Conservation (phyloP, 345 rosid species). For the Populus tremula region DNA sequence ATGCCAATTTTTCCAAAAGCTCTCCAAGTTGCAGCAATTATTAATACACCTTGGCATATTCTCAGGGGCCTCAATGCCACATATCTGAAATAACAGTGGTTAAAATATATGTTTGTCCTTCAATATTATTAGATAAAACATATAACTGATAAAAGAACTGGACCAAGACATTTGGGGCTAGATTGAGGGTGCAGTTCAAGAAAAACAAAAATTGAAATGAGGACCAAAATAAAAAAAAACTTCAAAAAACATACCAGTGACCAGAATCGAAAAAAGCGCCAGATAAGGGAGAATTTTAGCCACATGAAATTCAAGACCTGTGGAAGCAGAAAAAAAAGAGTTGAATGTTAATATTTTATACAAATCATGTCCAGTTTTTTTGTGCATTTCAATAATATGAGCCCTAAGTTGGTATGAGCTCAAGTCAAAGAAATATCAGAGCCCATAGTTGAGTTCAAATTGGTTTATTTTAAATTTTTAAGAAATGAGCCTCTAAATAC, state of each 20-base stretch:
- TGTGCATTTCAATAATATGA: too few species aligned
- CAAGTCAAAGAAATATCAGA: too few species aligned
- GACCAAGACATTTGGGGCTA: not conserved
- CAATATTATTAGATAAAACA: constrained; percentile 6
- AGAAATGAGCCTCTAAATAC: not conserved
- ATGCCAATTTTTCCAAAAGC: constrained; percentile 98
- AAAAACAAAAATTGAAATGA: not conserved
- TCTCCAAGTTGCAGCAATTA: constrained; percentile 83
- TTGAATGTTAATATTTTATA: not conserved
- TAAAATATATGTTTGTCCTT: not conserved
- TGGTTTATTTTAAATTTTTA: not conserved
- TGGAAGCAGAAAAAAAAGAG: constrained; percentile 17
- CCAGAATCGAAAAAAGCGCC: constrained; percentile 97
- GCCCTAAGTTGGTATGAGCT: too few species aligned
- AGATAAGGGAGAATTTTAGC: constrained; percentile 85
- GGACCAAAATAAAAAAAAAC: not conserved
- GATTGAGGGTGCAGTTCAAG: constrained; percentile 3
- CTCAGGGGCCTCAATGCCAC: constrained; percentile 85
- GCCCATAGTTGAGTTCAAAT: not conserved
- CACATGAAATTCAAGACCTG: constrained; percentile 98
- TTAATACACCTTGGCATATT: constrained; percentile 93
- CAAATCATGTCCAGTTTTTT: too few species aligned
- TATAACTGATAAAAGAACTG: constrained; percentile 1
- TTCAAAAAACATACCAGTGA: constrained; percentile 61
- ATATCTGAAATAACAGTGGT: constrained; percentile 39